Evolutionary conservation across 2,329 filamentous ascomycete species (phyloP), one percentile per base, ranked within the genome.

Genomic region (Neofusicoccum cordaticola): DNA sequence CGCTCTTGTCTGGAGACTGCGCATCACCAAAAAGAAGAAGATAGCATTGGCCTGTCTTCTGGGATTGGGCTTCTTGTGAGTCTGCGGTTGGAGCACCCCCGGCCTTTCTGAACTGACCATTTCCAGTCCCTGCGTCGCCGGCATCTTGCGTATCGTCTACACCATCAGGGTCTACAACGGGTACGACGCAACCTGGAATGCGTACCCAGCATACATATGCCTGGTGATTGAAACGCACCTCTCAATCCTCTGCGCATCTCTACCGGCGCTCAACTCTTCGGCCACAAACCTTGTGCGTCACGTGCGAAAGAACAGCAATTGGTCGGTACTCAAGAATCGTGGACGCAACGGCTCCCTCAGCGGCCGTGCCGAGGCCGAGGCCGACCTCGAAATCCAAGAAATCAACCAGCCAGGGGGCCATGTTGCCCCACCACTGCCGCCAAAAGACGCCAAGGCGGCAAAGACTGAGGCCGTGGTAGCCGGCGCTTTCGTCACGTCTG

Each of bases 11-110:
- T 74, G 77, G 71, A 77, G 79, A 22, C 71, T 83, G 4, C 74
- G 77, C 37, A 75, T 84, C 42, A 73, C 78, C 4, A 69, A 63
- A 15, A 70, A 74, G 22, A 81, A 83, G 68, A 82, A 80, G 69
- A 65, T 80, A 27, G 79, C 75, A 0, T 68, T 81, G 9, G 78
- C 81, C 51, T 78, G 80, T 52, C 75, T 83, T 68, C 75, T 79
- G 73, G 79, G 71, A 4, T 66, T 80, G 5, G 78, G 81, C 1
- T 72, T 82, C 7, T 72, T 83, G 74, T 80, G 62, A 70, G 70
- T 48, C 15, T 17, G 4, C 2, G 5, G 17, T 9, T 2, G 12
- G 12, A 3, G 19, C 1, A 11, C 13, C 1, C 45, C 17, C 17
- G 15, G 6, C 2, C 3, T 11, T 48, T 9, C 19, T 3, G 39